Percentiles rank a stretch among this genome's conserved stretches.
Conservation (phyloP, 2,329 filamentous ascomycete species). For the Trichoderma atroviride region DNA sequence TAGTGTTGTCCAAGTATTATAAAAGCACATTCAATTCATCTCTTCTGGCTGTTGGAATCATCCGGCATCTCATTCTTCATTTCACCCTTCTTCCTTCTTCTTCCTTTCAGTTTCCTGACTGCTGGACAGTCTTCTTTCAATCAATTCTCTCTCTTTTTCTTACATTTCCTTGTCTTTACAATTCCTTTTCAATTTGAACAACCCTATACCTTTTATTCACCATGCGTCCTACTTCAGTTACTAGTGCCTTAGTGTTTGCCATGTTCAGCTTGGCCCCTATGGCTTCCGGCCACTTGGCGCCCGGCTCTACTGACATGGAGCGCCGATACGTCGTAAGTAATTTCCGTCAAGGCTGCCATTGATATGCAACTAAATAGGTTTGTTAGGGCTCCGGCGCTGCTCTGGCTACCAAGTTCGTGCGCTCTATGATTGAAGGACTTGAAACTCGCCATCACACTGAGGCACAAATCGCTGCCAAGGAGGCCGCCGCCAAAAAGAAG, state of each 20-base stretch:
- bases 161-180: background rate
- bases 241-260: background rate
- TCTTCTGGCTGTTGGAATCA: background rate
- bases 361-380: background rate
- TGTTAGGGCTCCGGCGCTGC: background rate
- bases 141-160: background rate
- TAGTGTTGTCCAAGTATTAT: background rate
- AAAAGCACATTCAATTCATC: background rate
- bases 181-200: background rate
- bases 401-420: background rate
- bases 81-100: background rate
- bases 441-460: constrained; percentile 8
- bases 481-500: constrained; percentile 1
- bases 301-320: background rate
- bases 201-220: background rate
- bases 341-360: background rate
- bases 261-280: constrained; percentile 1
- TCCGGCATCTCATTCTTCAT: background rate
- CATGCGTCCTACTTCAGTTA: background rate
- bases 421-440: background rate
- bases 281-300: background rate
- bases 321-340: constrained; percentile 1
- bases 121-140: background rate
- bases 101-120: background rate
- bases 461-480: constrained; percentile 3